Evolutionary conservation across 768 basidiomycete species (phyloP), one percentile per base, ranked within the genome.

Genomic region (Cubamyces sp.): DNA sequence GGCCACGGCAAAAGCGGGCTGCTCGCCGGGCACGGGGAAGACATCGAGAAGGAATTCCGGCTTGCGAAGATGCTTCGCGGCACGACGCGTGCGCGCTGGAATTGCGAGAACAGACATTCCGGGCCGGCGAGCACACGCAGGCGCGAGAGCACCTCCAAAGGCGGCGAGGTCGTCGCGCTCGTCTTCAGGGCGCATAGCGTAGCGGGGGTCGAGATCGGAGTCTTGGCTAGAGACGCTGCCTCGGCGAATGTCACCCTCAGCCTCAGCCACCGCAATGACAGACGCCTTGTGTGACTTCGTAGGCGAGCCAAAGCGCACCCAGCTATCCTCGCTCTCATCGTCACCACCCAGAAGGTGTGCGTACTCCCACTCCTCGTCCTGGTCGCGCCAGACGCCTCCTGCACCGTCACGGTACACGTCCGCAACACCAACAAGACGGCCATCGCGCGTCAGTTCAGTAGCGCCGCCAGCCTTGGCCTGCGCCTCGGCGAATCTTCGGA

Each of bases 351-450:
- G 78, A 9, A 91, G 79, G 59, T 84, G 86, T 15, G 79, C 77
- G 64, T 85, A 89, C 68, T 91, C 90, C 79, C 82, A 78, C 68
- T 86, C 83, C 71, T 91, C 90, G 12, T 88, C 87, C 56, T 81
- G 82, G 66, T 91, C 90, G 78, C 82, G 81, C 87, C 89, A 91
- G 15, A 90, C 54, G 0, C 84, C 82, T 23, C 87, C 88, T 25
- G 80, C 77, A 0, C 74, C 85, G 57, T 91, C 88, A 18, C 85
- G 79, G 72, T 83, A 82, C 3, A 87, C 81, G 51, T 82, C 85
- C 1, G 77, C 79, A 14, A 84, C 82, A 11, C 76, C 71, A 26
- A 72, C 71, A 18, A 75, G 60, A 48, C 64, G 62, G 26, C 68
- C 70, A 39, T 70, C 63, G n/a, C 66, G 66, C 28, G 65, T 68